phyloP scores from a whole-genome alignment of 208 protist species.

The Entamoeba histolytica region DNA sequence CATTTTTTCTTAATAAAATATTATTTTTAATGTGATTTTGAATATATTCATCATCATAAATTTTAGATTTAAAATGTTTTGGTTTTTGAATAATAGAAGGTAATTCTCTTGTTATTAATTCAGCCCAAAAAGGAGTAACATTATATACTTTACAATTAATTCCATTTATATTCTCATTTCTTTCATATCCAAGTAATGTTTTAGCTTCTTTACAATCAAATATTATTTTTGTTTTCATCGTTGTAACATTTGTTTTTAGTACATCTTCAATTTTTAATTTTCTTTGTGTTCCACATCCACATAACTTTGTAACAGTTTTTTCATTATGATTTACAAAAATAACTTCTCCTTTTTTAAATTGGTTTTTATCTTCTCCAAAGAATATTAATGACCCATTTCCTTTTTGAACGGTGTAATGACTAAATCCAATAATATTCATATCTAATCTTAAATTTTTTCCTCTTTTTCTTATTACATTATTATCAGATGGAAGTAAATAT shows the following conservation, averaged over 20 bases:
- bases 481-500: neutral
- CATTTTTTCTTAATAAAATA: neutral
- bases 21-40: neutral
- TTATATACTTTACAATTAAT: neutral
- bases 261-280: neutral
- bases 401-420: neutral
- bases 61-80: neutral
- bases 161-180: neutral
- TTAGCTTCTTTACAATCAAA: neutral
- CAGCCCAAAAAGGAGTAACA: neutral
- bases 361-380: neutral
- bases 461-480: neutral
- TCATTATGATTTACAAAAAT: neutral
- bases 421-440: neutral
- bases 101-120: neutral
- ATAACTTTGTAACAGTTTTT: neutral
- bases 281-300: neutral
- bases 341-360: neutral
- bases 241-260: neutral
- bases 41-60: neutral
- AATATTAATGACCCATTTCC: neutral
- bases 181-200: neutral
- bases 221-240: neutral
- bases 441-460: neutral
- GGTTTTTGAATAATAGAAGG: neutral